Percentiles rank a stretch among this genome's conserved stretches.
Evolutionary conservation across 192 early-diverging fungal species (phyloP).

Genomic region (Backusella tuberculispora): DNA sequence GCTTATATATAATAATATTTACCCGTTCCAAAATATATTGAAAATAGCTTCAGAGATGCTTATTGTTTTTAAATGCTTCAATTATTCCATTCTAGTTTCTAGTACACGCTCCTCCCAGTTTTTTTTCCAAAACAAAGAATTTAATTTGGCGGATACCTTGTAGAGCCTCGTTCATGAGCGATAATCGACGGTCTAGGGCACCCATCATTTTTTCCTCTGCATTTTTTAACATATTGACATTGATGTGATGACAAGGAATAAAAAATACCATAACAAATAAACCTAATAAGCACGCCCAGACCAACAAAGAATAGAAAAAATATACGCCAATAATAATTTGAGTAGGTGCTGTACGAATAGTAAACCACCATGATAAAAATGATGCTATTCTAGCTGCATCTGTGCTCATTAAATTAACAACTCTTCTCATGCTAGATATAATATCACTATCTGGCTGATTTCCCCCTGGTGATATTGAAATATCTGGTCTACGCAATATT

Average conservation of each 20-base stretch:
- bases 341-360: slow-evolving; percentile 58
- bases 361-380: slow-evolving; percentile 51
- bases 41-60: slow-evolving; percentile 13
- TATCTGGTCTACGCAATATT: slow-evolving; percentile 54
- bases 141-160: slow-evolving; percentile 91
- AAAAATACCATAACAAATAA: slow-evolving; percentile 57
- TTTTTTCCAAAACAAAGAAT: slow-evolving; percentile 75
- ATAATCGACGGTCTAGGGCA: slow-evolving; percentile 74
- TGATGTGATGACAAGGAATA: slow-evolving; percentile 43
- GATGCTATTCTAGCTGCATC: slow-evolving; percentile 66
- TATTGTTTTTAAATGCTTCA: slow-evolving; percentile 35
- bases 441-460: slow-evolving; percentile 38
- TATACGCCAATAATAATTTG: slow-evolving; percentile 64
- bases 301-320: slow-evolving; percentile 77
- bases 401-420: slow-evolving; percentile 74
- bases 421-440: slow-evolving; percentile 49
- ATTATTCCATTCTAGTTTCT: slow-evolving; percentile 47
- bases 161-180: slow-evolving; percentile 59
- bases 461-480: slow-evolving; percentile 34
- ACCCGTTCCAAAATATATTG: slow-evolving; percentile 40
- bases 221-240: slow-evolving; percentile 33
- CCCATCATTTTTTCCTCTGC: slow-evolving; percentile 62
- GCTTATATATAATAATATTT: not conserved
- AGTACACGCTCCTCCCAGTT: slow-evolving; percentile 53
- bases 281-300: slow-evolving; percentile 76